Evolutionary conservation across 106 monocot species (phyloP).

Genomic region (Phalaenopsis aphrodite): DNA sequence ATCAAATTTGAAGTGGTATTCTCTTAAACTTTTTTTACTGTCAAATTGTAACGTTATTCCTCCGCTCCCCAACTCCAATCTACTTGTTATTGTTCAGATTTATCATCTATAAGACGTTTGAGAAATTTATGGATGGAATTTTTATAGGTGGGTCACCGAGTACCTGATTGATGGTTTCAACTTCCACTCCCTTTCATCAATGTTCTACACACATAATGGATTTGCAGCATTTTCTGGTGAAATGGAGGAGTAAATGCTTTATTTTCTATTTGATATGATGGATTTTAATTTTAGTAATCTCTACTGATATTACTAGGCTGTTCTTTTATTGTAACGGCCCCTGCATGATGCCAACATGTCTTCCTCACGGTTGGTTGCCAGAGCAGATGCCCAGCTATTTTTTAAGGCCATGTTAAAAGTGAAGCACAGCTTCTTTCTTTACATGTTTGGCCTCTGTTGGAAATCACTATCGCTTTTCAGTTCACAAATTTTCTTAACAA

Average conservation of each 20-base stretch:
- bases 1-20: constrained; percentile 95
- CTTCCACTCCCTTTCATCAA: constrained; percentile 91
- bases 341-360: too few species aligned
- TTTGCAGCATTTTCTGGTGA: constrained; percentile 80
- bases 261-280: not conserved
- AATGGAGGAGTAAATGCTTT: constrained; percentile 78
- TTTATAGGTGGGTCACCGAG: constrained; percentile 80
- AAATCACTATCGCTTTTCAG: too few species aligned
- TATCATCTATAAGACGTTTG: not conserved
- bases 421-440: too few species aligned
- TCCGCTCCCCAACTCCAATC: not conserved
- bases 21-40: not conserved
- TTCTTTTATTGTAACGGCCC: too few species aligned
- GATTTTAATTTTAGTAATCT: not conserved
- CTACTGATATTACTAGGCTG: not conserved
- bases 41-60: not conserved
- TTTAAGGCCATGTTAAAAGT: too few species aligned
- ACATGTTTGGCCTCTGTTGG: too few species aligned
- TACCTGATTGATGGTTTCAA: constrained; percentile 90
- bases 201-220: constrained; percentile 99
- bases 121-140: not conserved
- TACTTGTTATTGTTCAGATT: not conserved
- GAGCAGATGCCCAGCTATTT: too few species aligned
- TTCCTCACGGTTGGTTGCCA: too few species aligned
- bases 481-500: too few species aligned